phyloP scores from a whole-genome alignment of 768 basidiomycete species.

The Suillus plorans region DNA sequence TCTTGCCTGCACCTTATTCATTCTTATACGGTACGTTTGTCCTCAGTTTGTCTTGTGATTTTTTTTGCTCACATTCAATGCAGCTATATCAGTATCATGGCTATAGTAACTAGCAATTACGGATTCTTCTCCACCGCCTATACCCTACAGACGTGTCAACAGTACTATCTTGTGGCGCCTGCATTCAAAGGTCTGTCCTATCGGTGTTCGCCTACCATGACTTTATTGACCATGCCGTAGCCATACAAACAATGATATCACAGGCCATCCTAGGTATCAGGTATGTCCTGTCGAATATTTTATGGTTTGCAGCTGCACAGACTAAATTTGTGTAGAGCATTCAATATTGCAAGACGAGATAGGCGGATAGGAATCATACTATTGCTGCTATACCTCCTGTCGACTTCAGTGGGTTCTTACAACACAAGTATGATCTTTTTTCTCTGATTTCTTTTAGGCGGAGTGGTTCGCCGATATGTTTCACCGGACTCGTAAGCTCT shows the following conservation, averaged over 20 bases:
- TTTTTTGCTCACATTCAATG: neutral
- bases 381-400: slow-evolving; percentile 37
- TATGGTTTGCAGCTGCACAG: neutral
- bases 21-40: slow-evolving; percentile 31
- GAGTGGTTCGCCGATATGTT: slow-evolving; percentile 60
- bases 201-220: no score
- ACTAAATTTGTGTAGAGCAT: slow-evolving; percentile 39
- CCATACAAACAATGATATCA: slow-evolving; percentile 61
- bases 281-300: slow-evolving; percentile 26
- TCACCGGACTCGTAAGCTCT: slow-evolving; percentile 46
- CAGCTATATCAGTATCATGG: slow-evolving; percentile 42
- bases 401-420: slow-evolving; percentile 40
- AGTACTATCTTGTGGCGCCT: slow-evolving; percentile 53
- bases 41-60: neutral
- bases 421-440: neutral
- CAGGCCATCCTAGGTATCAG: slow-evolving; percentile 64
- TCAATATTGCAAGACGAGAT: slow-evolving; percentile 55
- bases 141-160: slow-evolving; percentile 43
- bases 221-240: slow-evolving; percentile 30
- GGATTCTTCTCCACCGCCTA: slow-evolving; percentile 59
- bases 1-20: slow-evolving; percentile 31
- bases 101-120: slow-evolving; percentile 51
- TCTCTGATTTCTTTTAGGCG: slow-evolving; percentile 32
- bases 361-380: slow-evolving; percentile 40
- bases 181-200: slow-evolving; percentile 55